Evolutionary conservation across 805 yeast species (phyloP).

Genomic region (Torulaspora franciscae): DNA sequence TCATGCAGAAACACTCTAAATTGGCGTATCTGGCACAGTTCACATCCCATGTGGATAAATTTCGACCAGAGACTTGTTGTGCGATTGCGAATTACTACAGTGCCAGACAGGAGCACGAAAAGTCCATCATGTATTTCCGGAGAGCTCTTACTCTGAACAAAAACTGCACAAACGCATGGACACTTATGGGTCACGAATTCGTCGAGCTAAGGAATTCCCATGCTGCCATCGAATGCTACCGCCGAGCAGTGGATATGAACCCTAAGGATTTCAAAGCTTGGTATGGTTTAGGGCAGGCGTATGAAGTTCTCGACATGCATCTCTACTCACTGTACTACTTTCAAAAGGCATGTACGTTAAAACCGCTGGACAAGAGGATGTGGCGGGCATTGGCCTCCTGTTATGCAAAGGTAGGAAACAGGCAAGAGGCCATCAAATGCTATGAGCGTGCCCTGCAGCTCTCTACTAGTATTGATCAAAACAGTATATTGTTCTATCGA

Average conservation of each 20-base stretch:
- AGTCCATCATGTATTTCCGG: slow-evolving; percentile 87
- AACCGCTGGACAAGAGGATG: slow-evolving; percentile 86
- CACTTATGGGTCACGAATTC: slow-evolving; percentile 97
- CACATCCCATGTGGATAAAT: slow-evolving; percentile 74
- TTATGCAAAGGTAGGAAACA: slow-evolving; percentile 70
- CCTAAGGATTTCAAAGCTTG: slow-evolving; percentile 90
- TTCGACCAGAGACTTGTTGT: slow-evolving; percentile 92
- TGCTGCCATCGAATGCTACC: slow-evolving; percentile 93
- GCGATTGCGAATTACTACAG: slow-evolving; percentile 91
- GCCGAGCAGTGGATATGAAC: slow-evolving; percentile 88
- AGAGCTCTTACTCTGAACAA: slow-evolving; percentile 80
- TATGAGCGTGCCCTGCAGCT: slow-evolving; percentile 69
- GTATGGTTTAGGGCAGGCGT: slow-evolving; percentile 98
- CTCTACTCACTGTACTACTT: slow-evolving; percentile 87
- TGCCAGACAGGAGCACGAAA: slow-evolving; percentile 87
- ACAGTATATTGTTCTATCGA: slow-evolving; percentile 50
- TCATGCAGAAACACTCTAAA: slow-evolving; percentile 83
- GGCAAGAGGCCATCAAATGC: slow-evolving; percentile 70
- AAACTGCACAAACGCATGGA: slow-evolving; percentile 88
- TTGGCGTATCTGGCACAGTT: slow-evolving; percentile 82
- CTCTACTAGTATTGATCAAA: slow-evolving; percentile 49
- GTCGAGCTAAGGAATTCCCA: slow-evolving; percentile 93
- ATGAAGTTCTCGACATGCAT: slow-evolving; percentile 94
- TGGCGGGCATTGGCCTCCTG: slow-evolving; percentile 95
- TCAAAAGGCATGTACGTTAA: slow-evolving; percentile 82